These are phyloP conservation scores for Fusarium setosum DNA, from an alignment of 2,329 filamentous ascomycete genomes.

Conservation along the genomic window DNA sequence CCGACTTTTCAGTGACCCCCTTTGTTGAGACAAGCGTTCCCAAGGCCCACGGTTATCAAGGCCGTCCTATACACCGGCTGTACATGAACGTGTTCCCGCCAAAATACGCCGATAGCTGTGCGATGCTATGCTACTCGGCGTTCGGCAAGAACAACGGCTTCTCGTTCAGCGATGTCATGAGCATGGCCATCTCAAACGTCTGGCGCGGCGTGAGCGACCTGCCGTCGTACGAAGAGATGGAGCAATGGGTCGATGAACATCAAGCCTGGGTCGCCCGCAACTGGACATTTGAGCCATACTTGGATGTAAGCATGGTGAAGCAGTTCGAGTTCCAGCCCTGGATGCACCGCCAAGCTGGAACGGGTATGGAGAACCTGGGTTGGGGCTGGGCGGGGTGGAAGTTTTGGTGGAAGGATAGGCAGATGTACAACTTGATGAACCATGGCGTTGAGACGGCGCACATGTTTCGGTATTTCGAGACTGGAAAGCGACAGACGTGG, in stretches of 20 bases:
- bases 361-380: constrained; percentile 54
- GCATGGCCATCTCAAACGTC: constrained; percentile 24
- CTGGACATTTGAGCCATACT: constrained; percentile 3
- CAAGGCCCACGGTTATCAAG: not conserved
- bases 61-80: not conserved
- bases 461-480: constrained; percentile 55
- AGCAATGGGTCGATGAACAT: constrained; percentile 23
- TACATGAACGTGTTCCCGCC: constrained; percentile 28
- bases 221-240: not conserved
- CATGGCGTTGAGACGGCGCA: constrained; percentile 54
- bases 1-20: constrained; percentile 15
- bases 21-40: constrained; percentile 13
- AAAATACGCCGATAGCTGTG: constrained; percentile 20
- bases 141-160: constrained; percentile 29
- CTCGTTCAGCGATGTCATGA: constrained; percentile 30
- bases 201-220: constrained; percentile 20
- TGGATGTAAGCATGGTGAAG: constrained; percentile 39
- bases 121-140: constrained; percentile 20
- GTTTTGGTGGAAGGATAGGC: constrained; percentile 52
- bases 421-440: constrained; percentile 52
- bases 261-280: constrained; percentile 19
- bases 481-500: constrained; percentile 53
- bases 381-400: constrained; percentile 55
- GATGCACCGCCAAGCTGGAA: constrained; percentile 54
- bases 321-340: constrained; percentile 49